phyloP scores from a whole-genome alignment of 768 basidiomycete species.

The Holtermannia corniformis region DNA sequence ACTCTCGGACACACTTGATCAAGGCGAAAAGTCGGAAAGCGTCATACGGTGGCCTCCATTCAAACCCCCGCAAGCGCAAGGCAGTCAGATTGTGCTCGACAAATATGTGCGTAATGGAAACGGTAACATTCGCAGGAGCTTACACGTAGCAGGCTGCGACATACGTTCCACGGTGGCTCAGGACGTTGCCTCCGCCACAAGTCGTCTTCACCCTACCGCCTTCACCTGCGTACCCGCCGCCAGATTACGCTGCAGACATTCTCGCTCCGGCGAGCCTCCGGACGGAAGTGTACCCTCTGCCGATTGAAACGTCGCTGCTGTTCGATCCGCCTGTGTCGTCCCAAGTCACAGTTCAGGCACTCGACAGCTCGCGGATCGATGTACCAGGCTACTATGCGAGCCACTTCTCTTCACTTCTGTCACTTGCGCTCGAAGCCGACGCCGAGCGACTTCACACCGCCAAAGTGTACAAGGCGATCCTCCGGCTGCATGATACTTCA shows the following conservation, averaged over 20 bases:
- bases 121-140: no score
- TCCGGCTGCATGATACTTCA: conserved; percentile 3
- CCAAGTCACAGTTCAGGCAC: neutral
- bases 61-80: no score
- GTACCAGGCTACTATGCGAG: conserved; percentile 8
- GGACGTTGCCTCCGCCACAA: conserved; percentile 5
- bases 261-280: conserved; percentile 2
- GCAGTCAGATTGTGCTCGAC: no score
- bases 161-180: conserved; percentile 19
- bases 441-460: conserved; percentile 5
- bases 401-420: conserved; percentile 20
- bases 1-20: no score
- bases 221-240: conserved; percentile 5
- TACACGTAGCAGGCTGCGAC: conserved; percentile 12
- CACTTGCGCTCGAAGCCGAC: conserved; percentile 13
- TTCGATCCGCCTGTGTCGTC: conserved; percentile 1
- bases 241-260: conserved; percentile 8
- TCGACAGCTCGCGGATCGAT: neutral
- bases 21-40: no score
- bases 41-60: no score
- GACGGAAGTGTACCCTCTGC: neutral
- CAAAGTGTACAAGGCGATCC: conserved; percentile 3
- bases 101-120: no score
- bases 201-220: conserved; percentile 1
- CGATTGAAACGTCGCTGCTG: conserved; percentile 13